These are phyloP conservation scores for Dactylellina sp. DNA, from an alignment of 2,329 filamentous ascomycete species.

Conservation along the genomic window DNA sequence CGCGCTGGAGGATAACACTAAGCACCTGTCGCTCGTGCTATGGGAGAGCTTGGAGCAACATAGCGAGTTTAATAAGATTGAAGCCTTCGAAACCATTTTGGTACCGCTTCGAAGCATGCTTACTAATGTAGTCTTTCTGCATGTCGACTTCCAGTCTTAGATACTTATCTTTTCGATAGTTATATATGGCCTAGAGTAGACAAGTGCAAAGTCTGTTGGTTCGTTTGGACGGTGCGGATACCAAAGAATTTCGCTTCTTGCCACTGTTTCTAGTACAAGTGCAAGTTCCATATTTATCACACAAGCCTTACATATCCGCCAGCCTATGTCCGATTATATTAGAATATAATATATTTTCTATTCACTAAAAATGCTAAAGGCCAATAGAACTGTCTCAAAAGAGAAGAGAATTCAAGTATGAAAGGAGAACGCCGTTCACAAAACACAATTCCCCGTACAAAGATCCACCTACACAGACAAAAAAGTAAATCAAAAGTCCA, in stretches of 20 bases:
- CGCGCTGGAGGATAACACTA: slow-evolving; percentile 13
- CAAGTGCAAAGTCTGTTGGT: no score
- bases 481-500: no score
- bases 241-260: no score
- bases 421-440: slow-evolving; percentile 22
- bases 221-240: no score
- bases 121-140: not conserved
- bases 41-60: slow-evolving; percentile 24
- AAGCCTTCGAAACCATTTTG: not conserved
- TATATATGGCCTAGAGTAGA: no score
- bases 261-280: no score
- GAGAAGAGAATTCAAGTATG: slow-evolving; percentile 5
- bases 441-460: slow-evolving; percentile 4
- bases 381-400: slow-evolving; percentile 15
- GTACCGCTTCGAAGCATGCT: slow-evolving; percentile 1
- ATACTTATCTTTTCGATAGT: no score
- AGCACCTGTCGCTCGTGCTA: not conserved
- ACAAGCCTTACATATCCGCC: no score
- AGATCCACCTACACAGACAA: not conserved
- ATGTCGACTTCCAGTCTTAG: slow-evolving; percentile 25
- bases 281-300: no score
- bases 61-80: not conserved
- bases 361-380: slow-evolving; percentile 5
- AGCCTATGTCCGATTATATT: no score
- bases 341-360: not conserved